phyloP scores from a whole-genome alignment of 2,329 filamentous ascomycete genomes.

The Fusarium irregulare region DNA sequence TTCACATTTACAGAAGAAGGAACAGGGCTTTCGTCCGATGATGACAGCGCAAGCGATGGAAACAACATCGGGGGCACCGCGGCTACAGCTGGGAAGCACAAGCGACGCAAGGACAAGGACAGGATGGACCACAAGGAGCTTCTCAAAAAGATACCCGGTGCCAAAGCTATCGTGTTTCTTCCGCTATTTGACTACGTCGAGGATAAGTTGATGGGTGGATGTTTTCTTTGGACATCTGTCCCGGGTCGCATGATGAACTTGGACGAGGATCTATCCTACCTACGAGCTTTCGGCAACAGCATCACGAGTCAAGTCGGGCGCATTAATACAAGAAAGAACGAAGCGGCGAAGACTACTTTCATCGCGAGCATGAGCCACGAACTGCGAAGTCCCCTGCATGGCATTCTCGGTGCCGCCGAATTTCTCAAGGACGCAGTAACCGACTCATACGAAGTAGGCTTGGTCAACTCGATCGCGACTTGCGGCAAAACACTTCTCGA shows the following conservation, averaged over 20 bases:
- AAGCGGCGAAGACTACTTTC: constrained; percentile 67
- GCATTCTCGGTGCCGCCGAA: constrained; percentile 65
- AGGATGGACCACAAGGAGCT: constrained; percentile 50
- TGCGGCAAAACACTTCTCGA: constrained; percentile 62
- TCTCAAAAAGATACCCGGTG: constrained; percentile 50
- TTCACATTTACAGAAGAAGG: constrained; percentile 50
- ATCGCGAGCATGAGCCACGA: constrained; percentile 71
- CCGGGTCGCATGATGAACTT: constrained; percentile 52
- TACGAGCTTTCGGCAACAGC: constrained; percentile 50
- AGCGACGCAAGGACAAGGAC: constrained; percentile 21
- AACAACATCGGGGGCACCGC: not conserved
- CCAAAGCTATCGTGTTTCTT: constrained; percentile 51
- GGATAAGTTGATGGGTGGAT: constrained; percentile 50
- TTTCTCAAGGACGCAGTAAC: constrained; percentile 59
- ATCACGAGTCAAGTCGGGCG: constrained; percentile 65
- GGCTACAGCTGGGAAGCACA: not conserved
- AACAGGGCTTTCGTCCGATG: constrained; percentile 46
- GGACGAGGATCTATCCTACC: constrained; percentile 50
- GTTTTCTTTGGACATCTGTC: constrained; percentile 52
- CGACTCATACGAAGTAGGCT: constrained; percentile 54
- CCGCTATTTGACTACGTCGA: constrained; percentile 52
- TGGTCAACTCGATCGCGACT: constrained; percentile 58
- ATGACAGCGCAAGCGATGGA: constrained; percentile 48
- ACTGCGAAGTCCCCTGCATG: constrained; percentile 66
- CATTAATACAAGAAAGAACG: constrained; percentile 63